A percentile compares a stretch with the other conserved stretches of the same genome.
Conservation (phyloP, 2,329 filamentous ascomycete species). For the Cladosporium halotolerans region DNA sequence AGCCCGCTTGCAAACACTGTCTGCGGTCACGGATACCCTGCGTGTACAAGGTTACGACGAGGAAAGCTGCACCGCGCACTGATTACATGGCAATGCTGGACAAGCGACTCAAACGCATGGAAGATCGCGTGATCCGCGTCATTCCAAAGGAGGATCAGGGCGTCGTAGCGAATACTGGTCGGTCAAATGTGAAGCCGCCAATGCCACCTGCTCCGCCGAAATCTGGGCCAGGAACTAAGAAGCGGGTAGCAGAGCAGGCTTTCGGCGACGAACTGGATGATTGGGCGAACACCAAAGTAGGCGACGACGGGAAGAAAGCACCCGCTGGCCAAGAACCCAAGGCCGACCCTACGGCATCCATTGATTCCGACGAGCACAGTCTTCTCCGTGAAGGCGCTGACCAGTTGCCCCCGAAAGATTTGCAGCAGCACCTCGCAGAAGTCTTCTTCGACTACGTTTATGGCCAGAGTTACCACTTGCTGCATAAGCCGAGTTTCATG, state of each 20-base stretch:
- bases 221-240: constrained; percentile 55
- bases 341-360: constrained; percentile 12
- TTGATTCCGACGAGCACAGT: constrained; percentile 65
- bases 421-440: constrained; percentile 89
- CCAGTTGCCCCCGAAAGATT: constrained; percentile 72
- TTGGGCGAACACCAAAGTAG: constrained; percentile 55
- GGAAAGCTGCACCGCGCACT: constrained; percentile 88
- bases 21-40: constrained; percentile 87
- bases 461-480: constrained; percentile 85
- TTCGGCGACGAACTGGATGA: constrained; percentile 75
- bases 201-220: constrained; percentile 54
- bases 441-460: constrained; percentile 96
- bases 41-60: constrained; percentile 92
- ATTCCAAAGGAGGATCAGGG: constrained; percentile 81
- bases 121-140: constrained; percentile 93
- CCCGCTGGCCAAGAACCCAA: constrained; percentile 18
- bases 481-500: constrained; percentile 98
- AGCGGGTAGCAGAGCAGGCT: constrained; percentile 78
- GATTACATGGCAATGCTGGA: constrained; percentile 99
- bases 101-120: constrained; percentile 92
- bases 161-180: constrained; percentile 59
- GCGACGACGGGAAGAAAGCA: constrained; percentile 18
- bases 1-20: constrained; percentile 95
- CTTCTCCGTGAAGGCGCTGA: constrained; percentile 77
- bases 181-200: constrained; percentile 79